Conservation (phyloP, 768 basidiomycete genomes). For the Psilocybe cyanescens region DNA sequence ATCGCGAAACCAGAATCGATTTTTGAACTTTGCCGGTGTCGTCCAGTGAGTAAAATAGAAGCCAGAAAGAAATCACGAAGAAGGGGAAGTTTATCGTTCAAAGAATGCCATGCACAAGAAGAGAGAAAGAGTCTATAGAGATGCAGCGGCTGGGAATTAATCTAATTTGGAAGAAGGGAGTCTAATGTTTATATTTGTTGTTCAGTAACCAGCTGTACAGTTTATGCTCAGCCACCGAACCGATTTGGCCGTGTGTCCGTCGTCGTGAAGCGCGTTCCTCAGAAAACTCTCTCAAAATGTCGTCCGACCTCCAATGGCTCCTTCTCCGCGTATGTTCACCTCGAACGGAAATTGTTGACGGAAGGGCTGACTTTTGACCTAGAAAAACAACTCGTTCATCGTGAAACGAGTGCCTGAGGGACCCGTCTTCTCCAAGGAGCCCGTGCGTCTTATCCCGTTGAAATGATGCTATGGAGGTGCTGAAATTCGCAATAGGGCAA, state of each 20-base stretch:
- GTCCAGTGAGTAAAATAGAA: background rate
- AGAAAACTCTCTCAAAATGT: conserved; percentile 59
- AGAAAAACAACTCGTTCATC: conserved; percentile 87
- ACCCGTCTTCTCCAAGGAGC: conserved; percentile 83
- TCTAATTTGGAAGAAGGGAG: background rate
- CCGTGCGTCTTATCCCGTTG: conserved; percentile 48
- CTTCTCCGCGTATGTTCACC: conserved; percentile 74
- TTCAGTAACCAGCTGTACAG: conserved; percentile 40
- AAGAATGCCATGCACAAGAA: background rate
- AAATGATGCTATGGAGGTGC: conserved; percentile 6
- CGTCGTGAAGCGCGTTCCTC: conserved; percentile 25
- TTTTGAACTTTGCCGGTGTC: no score
- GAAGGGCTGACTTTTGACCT: conserved; percentile 14
- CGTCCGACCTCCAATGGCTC: conserved; percentile 92
- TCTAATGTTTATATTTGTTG: conserved; percentile 32
- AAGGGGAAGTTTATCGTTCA: no score
- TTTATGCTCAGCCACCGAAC: conserved; percentile 39
- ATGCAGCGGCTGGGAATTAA: background rate
- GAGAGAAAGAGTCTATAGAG: background rate
- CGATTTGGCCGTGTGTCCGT: conserved; percentile 15
- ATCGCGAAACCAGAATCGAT: background rate
- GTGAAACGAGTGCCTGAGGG: conserved; percentile 79
- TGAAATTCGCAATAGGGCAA: conserved; percentile 62
- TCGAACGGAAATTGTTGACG: background rate
- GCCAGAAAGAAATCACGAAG: background rate